Percentiles rank a stretch among this genome's conserved stretches.
Evolutionary conservation across 2,329 filamentous ascomycete species (phyloP).

Genomic region (Pseudogymnoascus sp.): DNA sequence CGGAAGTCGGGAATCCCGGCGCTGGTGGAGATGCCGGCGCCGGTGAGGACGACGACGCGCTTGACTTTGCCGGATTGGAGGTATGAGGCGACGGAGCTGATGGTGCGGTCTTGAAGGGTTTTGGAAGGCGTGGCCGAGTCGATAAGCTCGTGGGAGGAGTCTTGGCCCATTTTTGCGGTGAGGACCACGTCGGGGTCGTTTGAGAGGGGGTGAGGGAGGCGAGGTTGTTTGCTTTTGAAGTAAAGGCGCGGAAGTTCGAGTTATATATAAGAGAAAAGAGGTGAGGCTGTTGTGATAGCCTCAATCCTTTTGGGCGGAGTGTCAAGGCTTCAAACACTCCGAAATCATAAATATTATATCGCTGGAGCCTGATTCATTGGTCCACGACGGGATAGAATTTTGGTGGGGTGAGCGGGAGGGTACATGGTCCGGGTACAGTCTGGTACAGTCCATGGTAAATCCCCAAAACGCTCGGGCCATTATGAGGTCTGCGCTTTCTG

Average conservation of each 20-base stretch:
- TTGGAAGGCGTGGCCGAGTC: constrained; percentile 45
- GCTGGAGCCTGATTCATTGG: neutral
- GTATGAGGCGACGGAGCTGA: constrained; percentile 70
- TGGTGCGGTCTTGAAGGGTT: constrained; percentile 57
- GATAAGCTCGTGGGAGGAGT: constrained; percentile 60
- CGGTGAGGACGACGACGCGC: constrained; percentile 79
- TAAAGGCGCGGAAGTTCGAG: neutral
- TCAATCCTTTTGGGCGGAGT: neutral
- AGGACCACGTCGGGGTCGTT: neutral
- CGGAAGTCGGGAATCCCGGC: constrained; percentile 85
- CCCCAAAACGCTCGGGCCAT: neutral
- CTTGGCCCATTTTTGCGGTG: constrained; percentile 70
- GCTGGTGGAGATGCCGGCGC: constrained; percentile 77
- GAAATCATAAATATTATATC: neutral
- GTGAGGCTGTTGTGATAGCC: neutral
- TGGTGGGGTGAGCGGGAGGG: constrained; percentile 1
- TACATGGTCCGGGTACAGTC: neutral
- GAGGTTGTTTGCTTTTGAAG: neutral
- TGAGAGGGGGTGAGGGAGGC: neutral
- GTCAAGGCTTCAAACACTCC: neutral
- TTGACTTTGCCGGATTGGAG: constrained; percentile 61
- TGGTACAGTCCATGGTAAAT: neutral
- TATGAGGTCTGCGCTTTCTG: neutral
- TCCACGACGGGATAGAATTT: neutral
- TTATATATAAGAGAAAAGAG: neutral